Evolutionary conservation across 257 asterid species (phyloP).

Genomic region (Capsicum rhomboideum): DNA sequence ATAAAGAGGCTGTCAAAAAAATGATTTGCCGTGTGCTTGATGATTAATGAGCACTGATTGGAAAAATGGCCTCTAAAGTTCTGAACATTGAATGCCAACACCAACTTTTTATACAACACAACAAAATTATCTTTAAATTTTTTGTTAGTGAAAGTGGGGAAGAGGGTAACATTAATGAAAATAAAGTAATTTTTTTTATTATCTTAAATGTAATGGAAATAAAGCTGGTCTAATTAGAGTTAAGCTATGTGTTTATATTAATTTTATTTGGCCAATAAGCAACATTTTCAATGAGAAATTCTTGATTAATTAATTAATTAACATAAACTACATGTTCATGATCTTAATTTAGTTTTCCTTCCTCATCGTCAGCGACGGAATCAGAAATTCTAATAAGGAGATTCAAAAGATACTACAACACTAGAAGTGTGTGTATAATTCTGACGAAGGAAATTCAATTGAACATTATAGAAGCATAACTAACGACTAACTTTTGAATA

Average conservation of each 20-base stretch:
- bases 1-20: not conserved
- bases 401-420: not conserved
- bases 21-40: not conserved
- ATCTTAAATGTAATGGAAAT: conserved; percentile 46
- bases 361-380: not conserved
- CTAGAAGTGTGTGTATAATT: no score
- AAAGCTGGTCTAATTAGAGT: conserved; percentile 44
- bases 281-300: conserved; percentile 9
- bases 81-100: not conserved
- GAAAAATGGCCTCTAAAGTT: not conserved
- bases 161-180: conserved; percentile 11
- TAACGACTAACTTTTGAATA: not conserved
- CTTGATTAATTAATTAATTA: not conserved
- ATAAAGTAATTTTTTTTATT: conserved; percentile 20
- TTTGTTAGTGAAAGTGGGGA: conserved; percentile 27
- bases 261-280: conserved; percentile 26
- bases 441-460: not conserved
- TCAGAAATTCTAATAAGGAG: not conserved
- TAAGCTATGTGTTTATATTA: conserved; percentile 28
- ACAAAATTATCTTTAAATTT: not conserved
- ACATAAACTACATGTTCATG: not conserved
- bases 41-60: not conserved
- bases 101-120: conserved; percentile 4
- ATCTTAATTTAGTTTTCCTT: not conserved
- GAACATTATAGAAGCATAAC: not conserved